A percentile compares a stretch with the other conserved stretches of the same genome.
phyloP scores from a whole-genome alignment of 2,329 filamentous ascomycete species.

The Stachybotrys elegans region DNA sequence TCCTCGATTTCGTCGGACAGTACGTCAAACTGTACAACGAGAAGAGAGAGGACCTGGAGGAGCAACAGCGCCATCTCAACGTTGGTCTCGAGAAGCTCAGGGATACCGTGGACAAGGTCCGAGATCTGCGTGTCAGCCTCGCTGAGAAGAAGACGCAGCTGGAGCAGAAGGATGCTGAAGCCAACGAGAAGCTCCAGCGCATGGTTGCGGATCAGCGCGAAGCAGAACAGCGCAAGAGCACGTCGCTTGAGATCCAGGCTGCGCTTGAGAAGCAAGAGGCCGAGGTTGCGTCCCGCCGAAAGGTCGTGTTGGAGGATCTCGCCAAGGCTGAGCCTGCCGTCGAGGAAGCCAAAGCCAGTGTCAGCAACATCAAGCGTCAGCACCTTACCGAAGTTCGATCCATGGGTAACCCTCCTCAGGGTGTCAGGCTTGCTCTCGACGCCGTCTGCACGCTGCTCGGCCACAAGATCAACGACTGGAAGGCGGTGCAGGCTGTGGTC shows the following conservation, averaged over 20 bases:
- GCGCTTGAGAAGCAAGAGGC: constrained; percentile 85
- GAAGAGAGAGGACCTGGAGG: constrained; percentile 96
- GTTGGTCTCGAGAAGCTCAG: constrained; percentile 95
- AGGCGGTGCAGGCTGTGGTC: constrained; percentile 80
- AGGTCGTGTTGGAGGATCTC: constrained; percentile 82
- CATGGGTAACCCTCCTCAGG: constrained; percentile 87
- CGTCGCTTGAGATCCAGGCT: constrained; percentile 82
- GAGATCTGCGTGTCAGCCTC: constrained; percentile 82
- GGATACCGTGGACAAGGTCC: constrained; percentile 96
- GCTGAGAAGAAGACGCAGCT: constrained; percentile 92
- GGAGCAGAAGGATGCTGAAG: constrained; percentile 89
- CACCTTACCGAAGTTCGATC: constrained; percentile 96
- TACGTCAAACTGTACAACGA: constrained; percentile 97
- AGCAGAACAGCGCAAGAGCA: constrained; percentile 84
- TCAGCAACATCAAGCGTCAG: constrained; percentile 97
- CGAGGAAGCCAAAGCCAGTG: constrained; percentile 86
- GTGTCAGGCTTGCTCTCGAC: constrained; percentile 88
- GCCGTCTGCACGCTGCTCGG: constrained; percentile 95
- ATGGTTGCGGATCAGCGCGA: constrained; percentile 97
- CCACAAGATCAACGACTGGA: constrained; percentile 88
- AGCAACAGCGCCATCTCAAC: constrained; percentile 97
- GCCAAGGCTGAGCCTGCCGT: constrained; percentile 92
- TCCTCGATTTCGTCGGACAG: constrained; percentile 95
- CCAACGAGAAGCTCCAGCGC: constrained; percentile 92
- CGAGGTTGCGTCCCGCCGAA: constrained; percentile 75